Base-by-base conservation (phyloP, 1,284 basidiomycete species). In the Megacollybia platyphylla region DNA sequence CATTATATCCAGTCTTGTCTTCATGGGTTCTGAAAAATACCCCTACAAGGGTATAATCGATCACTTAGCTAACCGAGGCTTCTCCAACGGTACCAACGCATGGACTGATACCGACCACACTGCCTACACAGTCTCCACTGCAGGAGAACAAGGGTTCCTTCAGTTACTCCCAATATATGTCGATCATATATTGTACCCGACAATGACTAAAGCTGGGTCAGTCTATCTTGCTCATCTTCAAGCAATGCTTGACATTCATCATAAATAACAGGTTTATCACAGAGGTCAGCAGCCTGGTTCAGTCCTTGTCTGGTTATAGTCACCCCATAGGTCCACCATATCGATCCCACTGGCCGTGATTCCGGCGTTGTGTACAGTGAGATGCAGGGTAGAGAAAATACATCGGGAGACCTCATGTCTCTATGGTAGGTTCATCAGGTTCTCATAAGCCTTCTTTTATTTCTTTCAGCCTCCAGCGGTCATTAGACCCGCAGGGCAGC, bases 301-400 rank as follows among this genome's bases (percentile, higher is more conserved):
- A 13, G 42, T 24, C 7, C 10, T 26, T 36, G 7, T 32, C 26
- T 34, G 24, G 30, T 7, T 28, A 42, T 40, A 28, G 43, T 36
- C 46, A 27, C 29, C 11, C 37, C 36, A 40, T 27, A 87, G 84
- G 87, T 93, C 11, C 88, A 93, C 59, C 93, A 97, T 60, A 80
- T 97, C 53, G 87, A 97, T 59, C 74, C 75, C 7, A 79, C 88
- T 55, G 94, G 90, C 4, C 79, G 94, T 54, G 81, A 98, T 56
- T 87, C 89, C 7, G 96, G 96, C 38, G 96, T 99, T 2, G 96
- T 99, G 24, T 97, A 93, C 60, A 89, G 85, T 53, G 88, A 94
- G 65, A 99, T 99, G 96, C 94, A 98, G 65, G 96, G 91, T 1
- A 75, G 94, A 39, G 87, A 98, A 65, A 97, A 97, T 56, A 89